Conservation (phyloP, 345 rosid genomes). For the Populus ilicifolia region DNA sequence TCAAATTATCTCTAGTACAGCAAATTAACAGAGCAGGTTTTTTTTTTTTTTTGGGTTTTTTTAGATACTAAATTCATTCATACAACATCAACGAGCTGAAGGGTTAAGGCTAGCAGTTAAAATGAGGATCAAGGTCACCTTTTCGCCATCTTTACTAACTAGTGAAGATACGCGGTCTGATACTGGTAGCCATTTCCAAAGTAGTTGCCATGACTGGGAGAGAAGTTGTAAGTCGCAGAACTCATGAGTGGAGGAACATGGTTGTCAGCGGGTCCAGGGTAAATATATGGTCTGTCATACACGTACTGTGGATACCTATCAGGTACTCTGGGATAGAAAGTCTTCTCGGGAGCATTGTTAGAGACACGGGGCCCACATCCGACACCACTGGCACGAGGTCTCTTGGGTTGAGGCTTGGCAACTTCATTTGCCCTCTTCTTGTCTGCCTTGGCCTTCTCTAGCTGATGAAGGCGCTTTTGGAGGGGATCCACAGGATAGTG, state of each 20-base stretch:
- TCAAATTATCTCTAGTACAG: slow-evolving; percentile 45
- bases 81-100: slow-evolving; percentile 46
- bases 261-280: slow-evolving; percentile 54
- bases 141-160: slow-evolving; percentile 35
- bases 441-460: slow-evolving; percentile 94
- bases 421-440: slow-evolving; percentile 79
- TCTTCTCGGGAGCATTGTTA: slow-evolving; percentile 39
- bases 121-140: slow-evolving; percentile 54
- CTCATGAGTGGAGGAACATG: slow-evolving; percentile 51
- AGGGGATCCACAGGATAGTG: slow-evolving; percentile 69
- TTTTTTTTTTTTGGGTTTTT: slow-evolving; percentile 14
- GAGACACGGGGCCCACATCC: slow-evolving; percentile 61
- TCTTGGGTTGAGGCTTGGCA: slow-evolving; percentile 85
- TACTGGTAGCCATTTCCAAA: slow-evolving; percentile 91
- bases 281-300: slow-evolving; percentile 74
- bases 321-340: slow-evolving; percentile 60
- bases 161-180: slow-evolving; percentile 80
- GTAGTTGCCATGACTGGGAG: slow-evolving; percentile 80
- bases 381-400: slow-evolving; percentile 69
- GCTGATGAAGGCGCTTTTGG: slow-evolving; percentile 62
- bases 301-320: slow-evolving; percentile 78
- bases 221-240: slow-evolving; percentile 60
- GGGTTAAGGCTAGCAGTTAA: slow-evolving; percentile 70
- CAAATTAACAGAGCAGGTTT: slow-evolving; percentile 36
- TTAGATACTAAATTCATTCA: slow-evolving; percentile 60